Evolutionary conservation across 1,284 basidiomycete genomes (phyloP).

Genomic region (Fomitiporia mediterranea): DNA sequence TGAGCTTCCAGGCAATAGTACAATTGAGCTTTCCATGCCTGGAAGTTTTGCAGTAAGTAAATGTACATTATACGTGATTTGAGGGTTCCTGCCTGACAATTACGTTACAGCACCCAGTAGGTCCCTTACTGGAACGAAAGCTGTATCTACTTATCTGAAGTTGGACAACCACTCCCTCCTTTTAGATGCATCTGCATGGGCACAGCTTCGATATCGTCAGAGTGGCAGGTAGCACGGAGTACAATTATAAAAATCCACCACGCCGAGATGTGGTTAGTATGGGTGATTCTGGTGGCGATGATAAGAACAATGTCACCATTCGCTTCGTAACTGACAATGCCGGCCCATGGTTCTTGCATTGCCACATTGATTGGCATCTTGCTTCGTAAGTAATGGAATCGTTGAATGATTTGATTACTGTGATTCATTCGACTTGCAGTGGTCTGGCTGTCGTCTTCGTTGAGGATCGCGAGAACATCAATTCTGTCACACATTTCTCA

Average conservation of each 20-base stretch:
- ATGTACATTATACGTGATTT: not conserved
- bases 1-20: slow-evolving; percentile 29
- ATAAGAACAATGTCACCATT: slow-evolving; percentile 38
- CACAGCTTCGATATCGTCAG: slow-evolving; percentile 37
- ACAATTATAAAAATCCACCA: slow-evolving; percentile 37
- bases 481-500: slow-evolving; percentile 8
- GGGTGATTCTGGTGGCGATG: slow-evolving; percentile 23
- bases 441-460: slow-evolving; percentile 41
- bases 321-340: slow-evolving; percentile 43
- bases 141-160: not conserved
- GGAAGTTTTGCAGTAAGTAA: slow-evolving; percentile 24
- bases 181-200: slow-evolving; percentile 39
- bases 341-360: slow-evolving; percentile 47
- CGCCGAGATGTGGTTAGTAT: slow-evolving; percentile 34
- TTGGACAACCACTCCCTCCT: not conserved
- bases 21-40: slow-evolving; percentile 34
- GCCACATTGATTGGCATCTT: slow-evolving; percentile 29
- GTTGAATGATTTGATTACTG: slow-evolving; percentile 17
- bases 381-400: not conserved
- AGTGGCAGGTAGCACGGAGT: slow-evolving; percentile 24
- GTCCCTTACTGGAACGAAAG: slow-evolving; percentile 6
- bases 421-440: slow-evolving; percentile 23
- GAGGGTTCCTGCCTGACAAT: slow-evolving; percentile 24
- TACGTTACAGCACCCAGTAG: slow-evolving; percentile 31
- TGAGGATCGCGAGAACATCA: slow-evolving; percentile 29